Evolutionary conservation across 106 monocot genomes (phyloP), one percentile per base, ranked within the genome.

Genomic region (Ottelia alismoides): DNA sequence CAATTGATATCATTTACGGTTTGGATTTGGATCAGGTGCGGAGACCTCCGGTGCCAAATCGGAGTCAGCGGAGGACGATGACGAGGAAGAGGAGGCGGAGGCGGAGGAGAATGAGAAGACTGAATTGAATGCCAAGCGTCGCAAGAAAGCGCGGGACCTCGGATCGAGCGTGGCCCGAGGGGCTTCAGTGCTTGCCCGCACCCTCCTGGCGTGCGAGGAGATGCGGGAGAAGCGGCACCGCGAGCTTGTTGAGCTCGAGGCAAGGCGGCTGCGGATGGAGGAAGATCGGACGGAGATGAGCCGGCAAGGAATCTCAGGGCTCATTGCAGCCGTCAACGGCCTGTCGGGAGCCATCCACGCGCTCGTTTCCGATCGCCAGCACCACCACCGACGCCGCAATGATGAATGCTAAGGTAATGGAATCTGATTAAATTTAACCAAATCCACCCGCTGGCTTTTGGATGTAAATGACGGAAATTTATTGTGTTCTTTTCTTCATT

Each of bases 131-230:
- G 12, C 7, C 27, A 60, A 25, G 28, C 51, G 40, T 19, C 58
- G 74, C 31, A 69, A 70, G 60, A 65, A 56, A 55, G 43, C 46
- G 18, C 56, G 51, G 59, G 25, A 65, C 14, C 20, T 78, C 55
- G 83, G 87, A 6, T 67, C 72, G 45, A 75, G 87, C 66, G 77
- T 93, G 30, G 70, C 81, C 11, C 66, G 74, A 23, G 73, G 80
- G 16, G 87, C 87, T 52, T 72, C 77, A 27, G 70, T 80, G 55
- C 67, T 93, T 21, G 69, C 87, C 19, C 74, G 67, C 40, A 64
- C 92, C n/a, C 31, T 93, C 49, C 58, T 80, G 58, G 67, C 79
- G 0, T 87, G 87, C 59, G 87, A 93, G 70, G 92, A 93, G 64
- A 76, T 72, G 75, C 52, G 77, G 44, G 83, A 87, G 56, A 74